A percentile compares a stretch with the other conserved stretches of the same genome.
Conservation (phyloP, 441 rosid genomes). For the Pelargonium fulgidum region DNA sequence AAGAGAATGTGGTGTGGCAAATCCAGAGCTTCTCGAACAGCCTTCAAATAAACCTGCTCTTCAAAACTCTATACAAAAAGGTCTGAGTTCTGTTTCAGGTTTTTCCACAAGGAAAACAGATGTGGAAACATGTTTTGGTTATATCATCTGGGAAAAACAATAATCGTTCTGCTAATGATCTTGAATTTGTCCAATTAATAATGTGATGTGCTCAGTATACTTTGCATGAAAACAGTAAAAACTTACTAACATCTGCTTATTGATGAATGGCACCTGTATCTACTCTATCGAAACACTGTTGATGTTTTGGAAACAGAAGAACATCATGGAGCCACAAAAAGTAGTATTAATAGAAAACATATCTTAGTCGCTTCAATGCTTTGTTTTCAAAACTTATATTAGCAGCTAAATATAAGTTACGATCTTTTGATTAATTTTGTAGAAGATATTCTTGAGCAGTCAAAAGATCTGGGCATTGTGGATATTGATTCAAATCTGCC, state of each 20-base stretch:
- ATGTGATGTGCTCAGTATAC: background rate
- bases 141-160: background rate
- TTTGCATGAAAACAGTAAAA: background rate
- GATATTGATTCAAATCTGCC: conserved; percentile 62
- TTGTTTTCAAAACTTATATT: conserved; percentile 10
- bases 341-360: conserved; percentile 8
- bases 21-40: conserved; percentile 10
- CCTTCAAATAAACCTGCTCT: conserved; percentile 14
- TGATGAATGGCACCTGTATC: background rate
- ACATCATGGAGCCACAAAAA: conserved; percentile 4
- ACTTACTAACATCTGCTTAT: background rate
- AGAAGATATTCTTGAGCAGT: conserved; percentile 35
- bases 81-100: conserved; percentile 18
- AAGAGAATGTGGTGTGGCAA: conserved; percentile 24
- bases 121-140: background rate
- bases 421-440: conserved; percentile 30
- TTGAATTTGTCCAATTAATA: background rate
- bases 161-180: too few relatives aligned
- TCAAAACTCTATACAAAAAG: conserved; percentile 26
- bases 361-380: background rate
- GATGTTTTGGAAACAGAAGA: conserved; percentile 7
- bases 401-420: conserved; percentile 1
- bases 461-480: conserved; percentile 34
- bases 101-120: conserved; percentile 6
- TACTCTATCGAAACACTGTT: background rate